phyloP scores from a whole-genome alignment of 2,329 filamentous ascomycete species.

The Ceratocystis huliohia region DNA sequence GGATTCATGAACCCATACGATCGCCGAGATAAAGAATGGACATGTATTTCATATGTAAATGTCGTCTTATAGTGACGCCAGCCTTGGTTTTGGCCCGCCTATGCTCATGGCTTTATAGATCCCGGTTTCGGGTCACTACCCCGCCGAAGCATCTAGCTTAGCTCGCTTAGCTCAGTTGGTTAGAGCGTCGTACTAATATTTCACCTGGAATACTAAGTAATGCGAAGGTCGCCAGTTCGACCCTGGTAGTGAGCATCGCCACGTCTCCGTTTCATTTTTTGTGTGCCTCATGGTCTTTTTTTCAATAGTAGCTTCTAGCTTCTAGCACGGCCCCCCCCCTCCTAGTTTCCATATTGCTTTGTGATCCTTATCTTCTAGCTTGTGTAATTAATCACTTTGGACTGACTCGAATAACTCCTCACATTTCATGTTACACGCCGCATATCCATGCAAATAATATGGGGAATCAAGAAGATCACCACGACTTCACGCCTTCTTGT shows the following conservation, averaged over 20 bases:
- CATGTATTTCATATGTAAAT: too few relatives aligned
- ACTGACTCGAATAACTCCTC: not conserved
- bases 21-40: too few relatives aligned
- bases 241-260: constrained; percentile 19
- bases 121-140: too few relatives aligned
- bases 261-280: not conserved
- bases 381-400: too few relatives aligned
- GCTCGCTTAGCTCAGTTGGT: constrained; percentile 21
- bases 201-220: constrained; percentile 16
- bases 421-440: not conserved
- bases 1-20: too few relatives aligned
- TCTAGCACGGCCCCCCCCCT: too few relatives aligned
- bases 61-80: too few relatives aligned
- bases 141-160: not conserved
- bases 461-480: not conserved
- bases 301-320: not conserved
- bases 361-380: not conserved
- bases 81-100: too few relatives aligned
- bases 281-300: not conserved
- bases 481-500: not conserved
- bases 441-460: not conserved
- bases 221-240: constrained; percentile 20
- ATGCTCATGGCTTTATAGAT: too few relatives aligned
- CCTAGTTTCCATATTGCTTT: not conserved
- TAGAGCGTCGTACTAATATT: constrained; percentile 21